These are phyloP conservation scores for Xylariales sp. DNA, from an alignment of 2,329 filamentous ascomycete genomes.

Conservation along the genomic window DNA sequence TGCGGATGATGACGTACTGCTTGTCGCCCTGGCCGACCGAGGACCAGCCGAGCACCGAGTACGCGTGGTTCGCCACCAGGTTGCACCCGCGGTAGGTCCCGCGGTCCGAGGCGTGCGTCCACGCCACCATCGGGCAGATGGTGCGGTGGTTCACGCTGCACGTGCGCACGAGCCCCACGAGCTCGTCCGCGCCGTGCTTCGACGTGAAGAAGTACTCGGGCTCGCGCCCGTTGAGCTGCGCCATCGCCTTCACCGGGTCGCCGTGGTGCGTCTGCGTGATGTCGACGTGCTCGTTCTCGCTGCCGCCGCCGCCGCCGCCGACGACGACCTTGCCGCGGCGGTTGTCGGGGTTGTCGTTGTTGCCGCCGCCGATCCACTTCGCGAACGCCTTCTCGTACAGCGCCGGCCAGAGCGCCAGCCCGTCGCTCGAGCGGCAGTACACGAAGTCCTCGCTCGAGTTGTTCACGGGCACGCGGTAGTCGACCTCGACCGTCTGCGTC, in stretches of 20 bases:
- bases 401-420: conserved; percentile 57
- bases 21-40: conserved; percentile 51
- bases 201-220: conserved; percentile 53
- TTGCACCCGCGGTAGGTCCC: conserved; percentile 55
- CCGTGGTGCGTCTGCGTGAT: conserved; percentile 56
- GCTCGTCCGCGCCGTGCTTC: conserved; percentile 50
- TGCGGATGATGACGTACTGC: conserved; percentile 57
- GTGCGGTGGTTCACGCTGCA: conserved; percentile 57
- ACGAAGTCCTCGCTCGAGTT: conserved; percentile 57
- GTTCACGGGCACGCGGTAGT: conserved; percentile 58
- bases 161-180: conserved; percentile 54
- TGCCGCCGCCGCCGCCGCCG: conserved; percentile 40
- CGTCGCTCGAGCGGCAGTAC: conserved; percentile 56
- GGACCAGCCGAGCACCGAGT: conserved; percentile 56
- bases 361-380: conserved; percentile 55
- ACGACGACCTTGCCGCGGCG: conserved; percentile 30
- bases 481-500: conserved; percentile 55
- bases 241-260: conserved; percentile 59
- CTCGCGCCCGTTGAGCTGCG: conserved; percentile 55
- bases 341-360: conserved; percentile 13
- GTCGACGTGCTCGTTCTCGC: conserved; percentile 51
- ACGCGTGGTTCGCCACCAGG: conserved; percentile 59
- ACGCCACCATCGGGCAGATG: conserved; percentile 57
- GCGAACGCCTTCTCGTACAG: conserved; percentile 62
- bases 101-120: conserved; percentile 54